These are phyloP conservation scores for Exobasidium rhododendri DNA, from an alignment of 1,284 basidiomycete genomes.

Conservation along the genomic window DNA sequence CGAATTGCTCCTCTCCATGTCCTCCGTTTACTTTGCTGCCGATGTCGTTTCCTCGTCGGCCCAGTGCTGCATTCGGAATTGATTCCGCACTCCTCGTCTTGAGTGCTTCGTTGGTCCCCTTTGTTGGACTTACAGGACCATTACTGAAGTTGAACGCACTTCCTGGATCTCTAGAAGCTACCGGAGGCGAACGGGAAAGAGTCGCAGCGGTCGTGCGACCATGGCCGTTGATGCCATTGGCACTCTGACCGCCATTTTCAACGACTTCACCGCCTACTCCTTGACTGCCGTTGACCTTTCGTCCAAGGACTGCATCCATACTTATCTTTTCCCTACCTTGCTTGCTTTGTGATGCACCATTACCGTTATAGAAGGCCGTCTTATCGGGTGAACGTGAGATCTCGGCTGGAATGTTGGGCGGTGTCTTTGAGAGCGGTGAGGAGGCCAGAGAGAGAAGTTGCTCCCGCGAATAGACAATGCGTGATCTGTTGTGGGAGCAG, in stretches of 20 bases:
- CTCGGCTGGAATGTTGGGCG: slow-evolving; percentile 21
- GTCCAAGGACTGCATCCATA: background rate
- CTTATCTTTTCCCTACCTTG: too few species aligned
- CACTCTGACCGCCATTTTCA: background rate
- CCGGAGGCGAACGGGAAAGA: slow-evolving; percentile 1
- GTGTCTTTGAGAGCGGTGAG: slow-evolving; percentile 26
- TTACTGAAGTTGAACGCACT: slow-evolving; percentile 11
- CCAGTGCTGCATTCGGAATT: background rate
- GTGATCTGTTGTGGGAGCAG: slow-evolving; percentile 16
- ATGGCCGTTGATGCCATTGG: background rate
- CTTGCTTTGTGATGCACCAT: background rate
- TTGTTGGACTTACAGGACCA: background rate
- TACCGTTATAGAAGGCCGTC: background rate
- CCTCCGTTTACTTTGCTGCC: slow-evolving; percentile 7
- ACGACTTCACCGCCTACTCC: background rate
- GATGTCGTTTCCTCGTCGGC: background rate
- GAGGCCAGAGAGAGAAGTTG: slow-evolving; percentile 35
- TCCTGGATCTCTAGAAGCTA: slow-evolving; percentile 4
- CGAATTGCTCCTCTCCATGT: slow-evolving; percentile 17
- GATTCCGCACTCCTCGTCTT: background rate
- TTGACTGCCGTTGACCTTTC: background rate
- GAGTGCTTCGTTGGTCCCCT: background rate
- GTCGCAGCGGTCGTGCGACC: background rate
- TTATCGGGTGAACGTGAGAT: slow-evolving; percentile 20
- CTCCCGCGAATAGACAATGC: slow-evolving; percentile 40